A percentile compares a stretch with the other conserved stretches of the same genome.
These are phyloP conservation scores for Scytalidium lignicola DNA, from an alignment of 2,329 filamentous ascomycete genomes.

Conservation along the genomic window DNA sequence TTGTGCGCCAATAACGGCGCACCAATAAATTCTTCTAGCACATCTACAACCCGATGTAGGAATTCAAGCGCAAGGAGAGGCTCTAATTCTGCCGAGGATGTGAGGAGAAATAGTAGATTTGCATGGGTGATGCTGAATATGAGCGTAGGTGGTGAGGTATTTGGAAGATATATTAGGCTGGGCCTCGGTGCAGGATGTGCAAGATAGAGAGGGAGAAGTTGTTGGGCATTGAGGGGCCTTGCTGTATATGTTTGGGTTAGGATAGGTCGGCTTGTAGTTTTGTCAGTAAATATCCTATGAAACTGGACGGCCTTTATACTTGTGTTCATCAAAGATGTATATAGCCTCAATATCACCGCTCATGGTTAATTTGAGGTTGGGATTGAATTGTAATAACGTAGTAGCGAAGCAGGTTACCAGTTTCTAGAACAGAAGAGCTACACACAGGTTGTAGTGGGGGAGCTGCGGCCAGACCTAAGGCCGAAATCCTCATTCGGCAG, in stretches of 20 bases:
- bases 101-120: conserved; percentile 79
- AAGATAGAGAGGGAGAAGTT: conserved; percentile 82
- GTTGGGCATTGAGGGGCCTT: conserved; percentile 69
- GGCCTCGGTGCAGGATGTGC: conserved; percentile 76
- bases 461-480: conserved; percentile 1
- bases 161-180: conserved; percentile 78
- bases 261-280: conserved; percentile 64
- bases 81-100: conserved; percentile 80
- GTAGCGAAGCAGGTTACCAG: background rate
- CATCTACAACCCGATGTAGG: conserved; percentile 86
- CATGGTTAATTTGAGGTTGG: conserved; percentile 46
- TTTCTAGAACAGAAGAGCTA: background rate
- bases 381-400: conserved; percentile 13
- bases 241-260: conserved; percentile 86
- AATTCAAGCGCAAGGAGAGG: conserved; percentile 90
- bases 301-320: conserved; percentile 49
- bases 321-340: conserved; percentile 94
- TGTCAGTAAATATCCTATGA: conserved; percentile 10
- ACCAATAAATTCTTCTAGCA: conserved; percentile 89
- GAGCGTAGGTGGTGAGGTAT: conserved; percentile 77
- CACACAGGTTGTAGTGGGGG: background rate
- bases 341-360: conserved; percentile 88
- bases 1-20: conserved; percentile 79
- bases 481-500: background rate
- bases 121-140: conserved; percentile 86